Percentiles rank a stretch among this genome's conserved stretches.
These are phyloP conservation scores for Penicillium sp. DNA, from an alignment of 2,329 filamentous ascomycete genomes.

Conservation along the genomic window DNA sequence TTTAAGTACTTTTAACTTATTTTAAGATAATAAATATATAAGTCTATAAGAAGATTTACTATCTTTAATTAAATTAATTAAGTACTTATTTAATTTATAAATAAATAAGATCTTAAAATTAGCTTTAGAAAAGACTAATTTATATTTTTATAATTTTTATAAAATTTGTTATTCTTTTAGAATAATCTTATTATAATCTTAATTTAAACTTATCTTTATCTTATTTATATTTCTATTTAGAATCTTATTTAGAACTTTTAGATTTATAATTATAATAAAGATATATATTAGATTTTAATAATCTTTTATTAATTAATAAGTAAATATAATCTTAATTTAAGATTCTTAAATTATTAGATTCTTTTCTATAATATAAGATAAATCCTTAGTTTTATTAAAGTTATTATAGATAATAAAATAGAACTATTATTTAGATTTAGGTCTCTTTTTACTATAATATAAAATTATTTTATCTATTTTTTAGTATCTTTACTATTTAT, in stretches of 20 bases:
- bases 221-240: no score
- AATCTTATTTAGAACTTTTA: no score
- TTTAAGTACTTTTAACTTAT: not conserved
- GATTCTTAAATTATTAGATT: not conserved
- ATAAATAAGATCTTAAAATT: not conserved
- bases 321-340: no score
- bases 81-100: not conserved
- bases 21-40: not conserved
- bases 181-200: no score
- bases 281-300: no score
- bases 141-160: no score
- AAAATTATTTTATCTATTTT: not conserved
- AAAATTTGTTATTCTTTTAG: no score
- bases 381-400: not conserved
- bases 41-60: not conserved
- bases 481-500: not conserved
- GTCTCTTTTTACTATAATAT: not conserved
- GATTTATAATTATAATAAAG: no score
- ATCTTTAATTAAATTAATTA: not conserved
- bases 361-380: not conserved
- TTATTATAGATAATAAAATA: no score
- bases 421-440: not conserved
- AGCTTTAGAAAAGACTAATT: no score
- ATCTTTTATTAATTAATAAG: no score
- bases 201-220: no score